Conservation (phyloP, 2,329 filamentous ascomycete species). For the Pestalotiopsis fici region DNA sequence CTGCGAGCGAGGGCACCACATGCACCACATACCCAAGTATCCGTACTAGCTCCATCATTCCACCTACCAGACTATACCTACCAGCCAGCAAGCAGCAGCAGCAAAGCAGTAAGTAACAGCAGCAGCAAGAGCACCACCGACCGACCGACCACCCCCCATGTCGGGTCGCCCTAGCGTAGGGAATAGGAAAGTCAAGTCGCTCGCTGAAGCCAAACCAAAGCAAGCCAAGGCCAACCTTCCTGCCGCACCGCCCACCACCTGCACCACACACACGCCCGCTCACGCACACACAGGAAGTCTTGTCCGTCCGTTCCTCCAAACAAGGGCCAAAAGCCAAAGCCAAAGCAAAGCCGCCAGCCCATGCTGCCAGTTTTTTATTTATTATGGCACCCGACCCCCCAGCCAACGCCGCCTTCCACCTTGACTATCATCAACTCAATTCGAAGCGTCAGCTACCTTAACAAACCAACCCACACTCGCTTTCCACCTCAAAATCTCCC, state of each 20-base stretch:
- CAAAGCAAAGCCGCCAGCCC: background rate
- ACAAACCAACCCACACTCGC: conserved; percentile 50
- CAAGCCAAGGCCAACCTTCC: background rate
- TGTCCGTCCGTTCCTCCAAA: background rate
- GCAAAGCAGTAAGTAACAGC: too few relatives aligned
- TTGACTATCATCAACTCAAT: conserved; percentile 33
- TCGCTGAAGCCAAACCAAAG: background rate
- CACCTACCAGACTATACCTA: too few relatives aligned
- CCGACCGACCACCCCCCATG: background rate
- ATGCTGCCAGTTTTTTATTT: conserved; percentile 1
- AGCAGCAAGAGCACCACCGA: too few relatives aligned
- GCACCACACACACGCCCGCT: background rate
- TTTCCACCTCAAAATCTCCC: conserved; percentile 41
- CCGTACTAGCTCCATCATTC: background rate
- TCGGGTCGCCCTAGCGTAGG: background rate
- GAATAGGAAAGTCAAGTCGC: conserved; percentile 1
- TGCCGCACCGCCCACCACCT: conserved; percentile 9
- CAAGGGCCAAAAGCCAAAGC: too few relatives aligned
- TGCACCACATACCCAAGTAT: background rate
- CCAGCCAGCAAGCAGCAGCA: background rate
- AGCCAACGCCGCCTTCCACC: conserved; percentile 26
- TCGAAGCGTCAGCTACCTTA: conserved; percentile 36
- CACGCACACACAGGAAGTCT: background rate
- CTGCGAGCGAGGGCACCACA: background rate
- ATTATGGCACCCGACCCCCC: conserved; percentile 22